phyloP scores from a whole-genome alignment of 495 filamentous ascomycete species.

The Niebla homalea region DNA sequence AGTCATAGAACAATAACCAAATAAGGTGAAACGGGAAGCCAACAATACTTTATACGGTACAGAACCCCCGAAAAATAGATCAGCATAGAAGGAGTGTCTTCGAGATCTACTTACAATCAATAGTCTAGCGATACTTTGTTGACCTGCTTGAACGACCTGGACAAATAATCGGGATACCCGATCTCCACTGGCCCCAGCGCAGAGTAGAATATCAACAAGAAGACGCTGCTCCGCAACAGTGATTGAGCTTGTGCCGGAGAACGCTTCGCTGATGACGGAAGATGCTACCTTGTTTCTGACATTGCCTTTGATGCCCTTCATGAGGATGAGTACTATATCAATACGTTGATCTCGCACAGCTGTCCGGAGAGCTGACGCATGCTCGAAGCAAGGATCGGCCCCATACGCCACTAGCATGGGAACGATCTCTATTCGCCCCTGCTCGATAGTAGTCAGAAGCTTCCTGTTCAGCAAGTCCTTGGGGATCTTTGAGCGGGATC shows the following conservation, averaged over 20 bases:
- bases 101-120: too few species aligned
- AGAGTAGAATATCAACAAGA: constrained; percentile 8
- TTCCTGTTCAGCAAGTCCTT: neutral
- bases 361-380: constrained; percentile 7
- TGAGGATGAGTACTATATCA: constrained; percentile 9
- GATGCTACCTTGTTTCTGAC: neutral
- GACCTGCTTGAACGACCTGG: constrained; percentile 6
- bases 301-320: constrained; percentile 5
- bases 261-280: constrained; percentile 5
- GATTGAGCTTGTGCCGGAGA: constrained; percentile 2
- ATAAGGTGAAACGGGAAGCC: too few species aligned
- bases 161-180: constrained; percentile 2
- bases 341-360: constrained; percentile 5
- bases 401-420: constrained; percentile 4
- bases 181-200: constrained; percentile 9
- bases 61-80: too few species aligned
- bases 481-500: neutral
- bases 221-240: constrained; percentile 5
- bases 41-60: too few species aligned
- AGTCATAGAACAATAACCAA: too few species aligned
- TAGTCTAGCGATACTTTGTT: constrained; percentile 4
- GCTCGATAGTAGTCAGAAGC: constrained; percentile 2
- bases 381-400: constrained; percentile 1
- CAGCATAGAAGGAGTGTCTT: too few species aligned
- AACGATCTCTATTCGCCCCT: constrained; percentile 3